Evolutionary conservation across 129 eudicot genomes (phyloP).

Genomic region (Logfia minima): DNA sequence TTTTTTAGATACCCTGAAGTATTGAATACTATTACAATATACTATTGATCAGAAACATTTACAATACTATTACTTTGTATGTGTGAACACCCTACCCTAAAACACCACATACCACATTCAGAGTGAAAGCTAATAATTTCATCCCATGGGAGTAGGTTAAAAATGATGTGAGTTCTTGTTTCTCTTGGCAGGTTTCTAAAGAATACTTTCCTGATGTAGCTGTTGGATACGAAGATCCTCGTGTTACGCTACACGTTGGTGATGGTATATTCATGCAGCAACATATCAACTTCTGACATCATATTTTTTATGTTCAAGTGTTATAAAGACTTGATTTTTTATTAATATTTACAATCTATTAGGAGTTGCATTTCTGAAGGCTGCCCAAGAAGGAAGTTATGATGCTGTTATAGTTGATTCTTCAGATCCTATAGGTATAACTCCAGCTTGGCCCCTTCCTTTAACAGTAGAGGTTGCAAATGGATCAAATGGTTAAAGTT

Average conservation of each 20-base stretch:
- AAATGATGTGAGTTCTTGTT: background rate
- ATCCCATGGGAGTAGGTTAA: background rate
- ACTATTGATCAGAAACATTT: background rate
- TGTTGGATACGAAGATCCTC: slow-evolving; percentile 86
- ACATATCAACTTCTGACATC: slow-evolving; percentile 3
- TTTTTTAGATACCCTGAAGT: background rate
- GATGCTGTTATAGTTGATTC: slow-evolving; percentile 98
- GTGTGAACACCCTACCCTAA: background rate
- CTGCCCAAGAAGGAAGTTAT: slow-evolving; percentile 79
- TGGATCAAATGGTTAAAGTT: background rate
- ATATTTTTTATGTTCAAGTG: background rate
- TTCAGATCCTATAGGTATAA: slow-evolving; percentile 90
- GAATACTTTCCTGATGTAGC: slow-evolving; percentile 82
- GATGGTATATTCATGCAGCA: slow-evolving; percentile 55
- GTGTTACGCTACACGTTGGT: slow-evolving; percentile 81
- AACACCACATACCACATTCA: background rate
- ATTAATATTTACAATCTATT: slow-evolving; percentile 13
- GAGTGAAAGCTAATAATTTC: background rate
- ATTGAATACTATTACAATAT: background rate
- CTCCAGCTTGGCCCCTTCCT: background rate
- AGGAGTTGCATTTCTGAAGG: slow-evolving; percentile 93
- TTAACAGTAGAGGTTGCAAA: background rate
- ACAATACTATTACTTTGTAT: background rate
- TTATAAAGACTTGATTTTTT: background rate
- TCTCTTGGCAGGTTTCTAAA: slow-evolving; percentile 69